Base-by-base conservation (phyloP, 2,329 filamentous ascomycete species). In the Chrysoporthe puriensis region DNA sequence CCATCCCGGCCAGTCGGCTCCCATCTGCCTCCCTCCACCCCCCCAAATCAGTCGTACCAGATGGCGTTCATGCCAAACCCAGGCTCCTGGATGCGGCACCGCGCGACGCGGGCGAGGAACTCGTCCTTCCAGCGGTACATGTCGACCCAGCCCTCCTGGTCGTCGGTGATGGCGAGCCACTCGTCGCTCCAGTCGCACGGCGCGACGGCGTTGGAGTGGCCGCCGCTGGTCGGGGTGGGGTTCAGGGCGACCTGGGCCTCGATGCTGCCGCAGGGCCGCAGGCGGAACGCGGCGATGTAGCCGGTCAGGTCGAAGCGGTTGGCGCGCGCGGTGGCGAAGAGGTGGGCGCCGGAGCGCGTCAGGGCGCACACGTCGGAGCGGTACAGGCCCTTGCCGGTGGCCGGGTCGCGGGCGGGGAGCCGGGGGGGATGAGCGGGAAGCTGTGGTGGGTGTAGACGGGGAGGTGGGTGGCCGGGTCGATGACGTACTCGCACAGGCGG, bases 61-160 rank as follows among this genome's bases (percentile, higher is more conserved):
- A 96, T 94, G n/a, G 93, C 93, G 80, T 97, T 97, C 93, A 97
- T 97, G 1, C 93, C 93, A 77, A 97, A 97, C 1, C 93, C 93
- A n/a, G 91, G 92, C 81, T 96, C 93, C 6, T 89, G 88, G 48
- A 96, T 89, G 72, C 92, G 88, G 70, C 92, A 83, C 70, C 91
- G 85, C 18, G 93, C 93, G 8, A 96, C 93, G 3, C 93, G 83
- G 1, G 88, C 90, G 64, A 97, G 80, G 73, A 90, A 92, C 83
- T 96, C 93, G 68, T 94, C 90, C 71, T 90, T 85, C 91, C 93
- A 97, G 64, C 93, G 85, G 77, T 96, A 96, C 66, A 97, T 92
- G 81, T 97, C 93, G 26, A 97, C 80, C 81, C 91, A 95, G 6
- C 93, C 93, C 72, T 94, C 88, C 81, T 96, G 91, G 75, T 97